These are phyloP conservation scores for Eimeria zaria DNA, from an alignment of 169 alveolate genomes.

Conservation along the genomic window DNA sequence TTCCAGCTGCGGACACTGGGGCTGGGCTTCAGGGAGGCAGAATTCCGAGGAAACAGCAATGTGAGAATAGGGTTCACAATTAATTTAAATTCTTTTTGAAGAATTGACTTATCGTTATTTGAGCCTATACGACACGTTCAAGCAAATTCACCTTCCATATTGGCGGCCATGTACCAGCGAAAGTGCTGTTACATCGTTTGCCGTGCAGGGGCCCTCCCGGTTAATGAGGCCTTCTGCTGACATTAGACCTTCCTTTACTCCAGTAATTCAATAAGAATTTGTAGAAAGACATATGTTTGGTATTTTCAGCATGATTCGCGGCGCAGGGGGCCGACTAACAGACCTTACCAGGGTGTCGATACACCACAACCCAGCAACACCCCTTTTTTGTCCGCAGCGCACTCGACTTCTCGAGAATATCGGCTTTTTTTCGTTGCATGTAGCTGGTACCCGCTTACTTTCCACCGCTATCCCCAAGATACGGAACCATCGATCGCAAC, in stretches of 20 bases:
- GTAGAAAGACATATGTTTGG: not conserved
- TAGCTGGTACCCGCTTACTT: not conserved
- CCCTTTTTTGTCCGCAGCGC: not conserved
- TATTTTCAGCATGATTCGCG: slow-evolving; percentile 18
- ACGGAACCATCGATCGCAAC: slow-evolving; percentile 78
- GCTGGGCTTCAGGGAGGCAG: not conserved
- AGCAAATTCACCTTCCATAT: not conserved
- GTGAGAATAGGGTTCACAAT: not conserved
- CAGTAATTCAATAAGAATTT: not conserved
- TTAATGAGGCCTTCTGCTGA: not conserved
- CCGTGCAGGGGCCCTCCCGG: not conserved
- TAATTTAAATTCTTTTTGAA: not conserved
- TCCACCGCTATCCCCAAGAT: slow-evolving; percentile 10
- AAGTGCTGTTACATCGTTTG: not conserved
- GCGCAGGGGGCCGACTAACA: not conserved
- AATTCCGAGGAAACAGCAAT: not conserved
- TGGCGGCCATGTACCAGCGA: not conserved
- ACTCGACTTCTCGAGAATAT: not conserved
- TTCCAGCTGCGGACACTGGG: not conserved
- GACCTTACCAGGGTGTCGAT: not conserved
- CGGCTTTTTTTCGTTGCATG: not conserved
- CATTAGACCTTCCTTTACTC: not conserved
- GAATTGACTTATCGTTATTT: not conserved
- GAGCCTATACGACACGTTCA: not conserved
- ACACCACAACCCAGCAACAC: not conserved